Base-by-base conservation (phyloP, 2,329 filamentous ascomycete species). In the Simplicillium aogashimaense region DNA sequence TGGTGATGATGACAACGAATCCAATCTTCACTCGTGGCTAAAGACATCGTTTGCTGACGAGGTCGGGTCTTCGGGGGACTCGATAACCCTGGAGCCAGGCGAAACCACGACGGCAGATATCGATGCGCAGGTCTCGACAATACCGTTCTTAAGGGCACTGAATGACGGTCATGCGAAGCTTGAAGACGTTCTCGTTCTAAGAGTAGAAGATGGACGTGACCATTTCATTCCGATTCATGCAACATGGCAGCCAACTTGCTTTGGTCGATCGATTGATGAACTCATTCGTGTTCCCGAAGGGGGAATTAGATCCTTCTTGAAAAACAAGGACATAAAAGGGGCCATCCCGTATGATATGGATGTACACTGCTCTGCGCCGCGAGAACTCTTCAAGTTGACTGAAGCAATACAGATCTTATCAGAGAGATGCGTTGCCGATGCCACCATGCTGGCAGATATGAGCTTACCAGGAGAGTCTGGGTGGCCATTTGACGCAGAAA, bases 321-420 rank as follows among this genome's bases (percentile, higher is more conserved):
- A 52, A 14, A 54, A 58, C 4, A 53, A 54, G 16, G 50, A 55
- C 7, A 64, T 66, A 12, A 58, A 61, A 3, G 70, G 69, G 2
- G 65, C 67, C 46, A 81, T 74, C 43, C 69, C 65, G 36, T 74
- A 70, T 51, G 70, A 66, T 53, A 70, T 62, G 31, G 76, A 72
- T 43, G 74, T 86, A 46, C 78, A 78, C 55, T 81, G 83, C 55
- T 90, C 88, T 10, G 88, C 88, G 2, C 90, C 92, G 1, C 80
- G 85, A 45, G 90, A 95, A 59, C 70, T 97, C 8, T 94, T 95
- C 62, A 81, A 82, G 55, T 74, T 98, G 53, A 95, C 88, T 5
- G 86, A 95, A 57, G 77, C 81, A 10, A 72, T 95, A 13, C 75
- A 76, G 50, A 67, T 59, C 7, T 60, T 78, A 32, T 69, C 67